These are phyloP conservation scores for Nicotiana otophora DNA, from an alignment of 257 asterid species.

Conservation along the genomic window DNA sequence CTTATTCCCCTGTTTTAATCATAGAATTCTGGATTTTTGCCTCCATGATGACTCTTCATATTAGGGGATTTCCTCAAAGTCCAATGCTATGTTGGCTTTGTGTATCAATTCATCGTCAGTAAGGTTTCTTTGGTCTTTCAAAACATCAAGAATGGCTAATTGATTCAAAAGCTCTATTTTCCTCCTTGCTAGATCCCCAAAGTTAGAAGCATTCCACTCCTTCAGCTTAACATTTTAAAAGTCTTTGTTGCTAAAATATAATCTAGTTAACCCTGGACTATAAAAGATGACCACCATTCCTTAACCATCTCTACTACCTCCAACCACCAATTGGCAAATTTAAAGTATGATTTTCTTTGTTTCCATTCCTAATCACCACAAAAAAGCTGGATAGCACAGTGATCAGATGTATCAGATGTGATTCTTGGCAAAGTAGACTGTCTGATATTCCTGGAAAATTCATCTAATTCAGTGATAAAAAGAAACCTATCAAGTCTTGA, in stretches of 20 bases:
- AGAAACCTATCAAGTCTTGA: neutral
- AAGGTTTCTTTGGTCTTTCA: neutral
- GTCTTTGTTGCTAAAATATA: too few species aligned
- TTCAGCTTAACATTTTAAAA: too few species aligned
- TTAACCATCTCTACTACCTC: neutral
- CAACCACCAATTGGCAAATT: neutral
- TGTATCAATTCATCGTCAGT: neutral
- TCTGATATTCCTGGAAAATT: neutral
- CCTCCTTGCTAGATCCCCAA: neutral
- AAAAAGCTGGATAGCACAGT: neutral
- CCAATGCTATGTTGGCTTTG: neutral
- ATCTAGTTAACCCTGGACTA: neutral
- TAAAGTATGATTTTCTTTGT: neutral
- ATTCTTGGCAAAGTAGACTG: neutral
- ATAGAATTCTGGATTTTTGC: neutral
- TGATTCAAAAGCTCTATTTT: neutral
- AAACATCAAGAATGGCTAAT: neutral
- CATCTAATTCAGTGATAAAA: too few species aligned
- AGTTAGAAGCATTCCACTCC: neutral
- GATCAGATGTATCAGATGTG: neutral
- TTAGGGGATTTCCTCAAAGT: neutral
- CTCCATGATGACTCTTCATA: neutral
- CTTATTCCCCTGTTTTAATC: neutral
- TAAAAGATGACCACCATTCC: neutral
- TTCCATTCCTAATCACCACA: neutral